Evolutionary conservation across 179 eudicot species (phyloP).

Genomic region (Beta lomatogona): DNA sequence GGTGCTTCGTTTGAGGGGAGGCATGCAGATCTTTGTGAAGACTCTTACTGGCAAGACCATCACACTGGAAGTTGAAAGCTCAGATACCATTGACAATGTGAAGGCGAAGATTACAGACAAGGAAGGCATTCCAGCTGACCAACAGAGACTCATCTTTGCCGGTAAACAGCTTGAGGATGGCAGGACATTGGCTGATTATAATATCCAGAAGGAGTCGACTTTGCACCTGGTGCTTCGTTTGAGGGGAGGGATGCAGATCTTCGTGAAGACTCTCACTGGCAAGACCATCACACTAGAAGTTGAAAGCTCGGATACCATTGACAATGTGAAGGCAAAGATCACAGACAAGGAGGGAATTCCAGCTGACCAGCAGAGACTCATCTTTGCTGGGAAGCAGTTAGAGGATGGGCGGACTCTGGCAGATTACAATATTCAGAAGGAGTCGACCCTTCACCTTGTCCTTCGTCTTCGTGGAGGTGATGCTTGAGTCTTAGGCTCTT

Average conservation of each 20-base stretch:
- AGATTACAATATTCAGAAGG: constrained; percentile 29
- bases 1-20: constrained; percentile 22
- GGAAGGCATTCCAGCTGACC: constrained; percentile 32
- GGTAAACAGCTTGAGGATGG: constrained; percentile 28
- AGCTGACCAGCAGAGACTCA: constrained; percentile 30
- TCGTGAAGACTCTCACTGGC: constrained; percentile 28
- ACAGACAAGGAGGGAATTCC: constrained; percentile 31
- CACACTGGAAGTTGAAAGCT: constrained; percentile 29
- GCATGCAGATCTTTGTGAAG: constrained; percentile 31
- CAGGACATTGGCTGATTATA: constrained; percentile 29
- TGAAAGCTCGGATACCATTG: constrained; percentile 25
- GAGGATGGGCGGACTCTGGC: constrained; percentile 31
- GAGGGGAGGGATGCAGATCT: constrained; percentile 28
- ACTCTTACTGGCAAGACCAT: constrained; percentile 22
- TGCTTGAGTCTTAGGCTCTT: neutral
- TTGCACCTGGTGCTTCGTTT: constrained; percentile 23
- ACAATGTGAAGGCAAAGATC: constrained; percentile 20
- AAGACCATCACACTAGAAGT: constrained; percentile 30
- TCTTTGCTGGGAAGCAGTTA: constrained; percentile 28
- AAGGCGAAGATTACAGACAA: constrained; percentile 26
- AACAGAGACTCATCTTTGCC: constrained; percentile 29
- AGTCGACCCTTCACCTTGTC: constrained; percentile 26
- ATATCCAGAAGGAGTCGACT: constrained; percentile 29
- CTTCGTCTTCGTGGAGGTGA: constrained; percentile 22
- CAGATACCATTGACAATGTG: constrained; percentile 24